Base-by-base conservation (phyloP, 2,329 filamentous ascomycete genomes). In the Diaporthe ampelina region DNA sequence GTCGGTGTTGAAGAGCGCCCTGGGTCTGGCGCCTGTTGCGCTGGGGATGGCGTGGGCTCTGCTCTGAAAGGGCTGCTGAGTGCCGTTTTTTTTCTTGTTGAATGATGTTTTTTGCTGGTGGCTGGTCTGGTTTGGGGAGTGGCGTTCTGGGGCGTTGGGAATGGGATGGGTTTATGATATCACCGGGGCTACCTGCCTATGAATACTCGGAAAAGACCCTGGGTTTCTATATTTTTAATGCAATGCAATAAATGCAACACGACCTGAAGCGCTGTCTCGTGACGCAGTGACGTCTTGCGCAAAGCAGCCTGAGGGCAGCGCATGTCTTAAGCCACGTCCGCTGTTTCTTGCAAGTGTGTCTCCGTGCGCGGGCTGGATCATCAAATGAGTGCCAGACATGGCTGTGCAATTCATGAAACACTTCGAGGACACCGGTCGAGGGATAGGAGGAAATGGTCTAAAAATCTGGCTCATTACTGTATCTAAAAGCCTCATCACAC, bases 1-100 rank as follows among this genome's bases (percentile, higher is more conserved):
- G 9, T 56, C 79, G 9, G 75, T 77, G 43, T 83, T 82, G 79
- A 72, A 76, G 79, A 72, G 76, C 17, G 79, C 78, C 74, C 61
- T 82, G 26, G 84, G 85, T n/a, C 87, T 84, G 79, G 73, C 87
- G 50, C 85, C 87, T 0, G 70, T 88, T 4, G 68, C 84, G 4
- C 58, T 81, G 3, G 84, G 83, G 0, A 83, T 83, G 9, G 48
- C 86, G 3, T 86, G 82, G 82, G 76, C 85, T 17, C 8, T 73
- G 29, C 6, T 74, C 26, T 75, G 32, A 37, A 17, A 24, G 0
- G 5, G n/a, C n/a, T n/a, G 2, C 21, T 59, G 24, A 7, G 40
- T 5, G 24, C 11, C 0, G 4, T 8, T 2, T 17, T 40, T 1
- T n/a, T 26, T 26, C 26, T n/a, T 21, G 17, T n/a, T 21, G 17